Evolutionary conservation across 1,284 basidiomycete genomes (phyloP), one percentile per base, ranked within the genome.

Genomic region (Malassezia japonica): DNA sequence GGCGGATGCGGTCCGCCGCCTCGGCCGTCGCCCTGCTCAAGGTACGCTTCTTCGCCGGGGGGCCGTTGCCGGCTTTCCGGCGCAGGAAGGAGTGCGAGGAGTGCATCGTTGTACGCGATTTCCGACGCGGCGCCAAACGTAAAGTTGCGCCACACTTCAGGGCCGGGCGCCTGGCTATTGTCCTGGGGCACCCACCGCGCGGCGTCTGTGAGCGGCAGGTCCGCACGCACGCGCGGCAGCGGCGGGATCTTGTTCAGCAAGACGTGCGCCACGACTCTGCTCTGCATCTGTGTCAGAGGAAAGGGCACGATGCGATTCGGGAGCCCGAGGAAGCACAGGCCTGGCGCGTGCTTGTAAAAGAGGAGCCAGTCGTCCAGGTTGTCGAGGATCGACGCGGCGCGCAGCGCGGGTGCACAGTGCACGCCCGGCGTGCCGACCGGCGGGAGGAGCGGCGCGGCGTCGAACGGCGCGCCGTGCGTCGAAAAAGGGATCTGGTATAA

Each of bases 311-410:
- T 64, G 7, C 57, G 53, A 3, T 57, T 57, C 3, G 68, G 70
- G 8, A 59, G 52, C 2, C 70, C 70, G 0, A 71, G 45, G 1
- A 70, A 55, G 44, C 50, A 60, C 12, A 72, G 15, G 0, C 51
- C 58, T 0, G 57, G 31, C 24, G 70, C 70, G 9, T 39, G 27
- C 0, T 29, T n/a, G 46, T 67, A 66, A 49, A 69, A 67, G 8
- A 72, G 52, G 10, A 48, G 46, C 64, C 64, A 72, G 46, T 70
- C 70, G 47, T 72, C 70, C 1, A 72, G 47, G 33, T 70, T 57
- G 15, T 52, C 48, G 12, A 69, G 49, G 24, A 28, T 45, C 15
- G 40, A 38, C 1, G 46, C 46, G 9, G 46, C 41, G 10, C 32
- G 16, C 3, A 27, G 27, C 13, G 21, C 16, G 3, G 41, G 16